phyloP scores from a whole-genome alignment of 495 filamentous ascomycete species.

The Bacidia rubella region DNA sequence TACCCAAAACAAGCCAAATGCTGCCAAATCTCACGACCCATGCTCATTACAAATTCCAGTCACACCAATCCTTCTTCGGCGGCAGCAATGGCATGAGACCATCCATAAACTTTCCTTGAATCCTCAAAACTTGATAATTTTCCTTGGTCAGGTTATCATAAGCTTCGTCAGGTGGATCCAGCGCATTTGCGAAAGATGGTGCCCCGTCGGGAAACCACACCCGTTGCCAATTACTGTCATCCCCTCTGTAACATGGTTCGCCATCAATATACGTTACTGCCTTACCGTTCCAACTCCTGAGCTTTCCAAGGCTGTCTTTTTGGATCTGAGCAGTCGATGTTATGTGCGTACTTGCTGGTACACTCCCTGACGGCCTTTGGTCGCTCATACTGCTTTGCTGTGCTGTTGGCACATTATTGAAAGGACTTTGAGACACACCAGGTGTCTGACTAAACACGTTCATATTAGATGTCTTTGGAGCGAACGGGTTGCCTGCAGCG shows the following conservation, averaged over 20 bases:
- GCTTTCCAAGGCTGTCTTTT: constrained; percentile 11
- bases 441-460: not conserved
- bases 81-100: constrained; percentile 55
- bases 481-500: constrained; percentile 4
- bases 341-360: not conserved
- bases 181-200: constrained; percentile 40
- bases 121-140: constrained; percentile 44
- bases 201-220: constrained; percentile 61
- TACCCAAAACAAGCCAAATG: not conserved
- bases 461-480: constrained; percentile 18
- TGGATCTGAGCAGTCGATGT: constrained; percentile 2
- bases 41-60: constrained; percentile 48
- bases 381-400: not conserved
- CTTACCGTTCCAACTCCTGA: constrained; percentile 41
- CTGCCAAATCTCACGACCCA: not conserved
- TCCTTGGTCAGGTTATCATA: constrained; percentile 38
- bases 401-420: constrained; percentile 26
- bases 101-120: constrained; percentile 49
- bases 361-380: not conserved
- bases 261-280: constrained; percentile 39
- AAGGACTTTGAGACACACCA: constrained; percentile 22
- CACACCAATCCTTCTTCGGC: constrained; percentile 57
- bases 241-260: constrained; percentile 34
- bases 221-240: constrained; percentile 36
- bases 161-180: constrained; percentile 31